Evolutionary conservation across 1,284 basidiomycete species (phyloP).

Genomic region (Abortiporus biennis): DNA sequence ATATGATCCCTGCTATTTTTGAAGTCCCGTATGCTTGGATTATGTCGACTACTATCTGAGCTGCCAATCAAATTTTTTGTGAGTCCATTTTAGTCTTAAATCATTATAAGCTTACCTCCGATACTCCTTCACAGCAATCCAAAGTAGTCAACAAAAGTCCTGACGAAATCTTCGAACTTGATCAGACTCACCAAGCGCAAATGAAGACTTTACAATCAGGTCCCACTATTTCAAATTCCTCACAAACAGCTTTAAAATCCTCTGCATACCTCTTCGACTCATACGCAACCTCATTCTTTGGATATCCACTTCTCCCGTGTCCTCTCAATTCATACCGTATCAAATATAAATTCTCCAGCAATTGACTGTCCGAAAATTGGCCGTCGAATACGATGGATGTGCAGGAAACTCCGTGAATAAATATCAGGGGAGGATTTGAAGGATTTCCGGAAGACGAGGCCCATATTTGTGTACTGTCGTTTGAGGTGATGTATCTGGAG

Average conservation of each 20-base stretch:
- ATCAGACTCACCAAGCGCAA: constrained; percentile 29
- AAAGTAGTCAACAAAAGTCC: not conserved
- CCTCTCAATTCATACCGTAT: constrained; percentile 29
- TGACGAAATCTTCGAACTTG: too few relatives aligned
- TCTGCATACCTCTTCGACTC: constrained; percentile 27
- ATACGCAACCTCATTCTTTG: constrained; percentile 18
- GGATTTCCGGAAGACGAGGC: constrained; percentile 34
- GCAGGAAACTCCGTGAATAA: constrained; percentile 35
- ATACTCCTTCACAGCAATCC: constrained; percentile 27
- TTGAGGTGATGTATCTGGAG: constrained; percentile 18
- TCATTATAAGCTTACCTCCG: constrained; percentile 29
- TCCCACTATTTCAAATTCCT: constrained; percentile 25
- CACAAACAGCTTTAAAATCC: constrained; percentile 28
- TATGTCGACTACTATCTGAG: constrained; percentile 29
- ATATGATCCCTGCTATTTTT: constrained; percentile 31
- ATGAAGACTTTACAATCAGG: too few relatives aligned
- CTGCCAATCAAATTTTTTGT: too few relatives aligned
- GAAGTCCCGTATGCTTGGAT: constrained; percentile 27
- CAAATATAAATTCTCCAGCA: constrained; percentile 27
- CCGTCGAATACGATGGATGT: constrained; percentile 30
- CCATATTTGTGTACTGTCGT: constrained; percentile 24
- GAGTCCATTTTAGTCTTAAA: too few relatives aligned
- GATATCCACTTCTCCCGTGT: constrained; percentile 26
- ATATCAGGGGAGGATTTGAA: constrained; percentile 31
- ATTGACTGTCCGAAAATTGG: constrained; percentile 28